Conservation (phyloP, 192 early-diverging fungal genomes). For the Backusella psychrophila region DNA sequence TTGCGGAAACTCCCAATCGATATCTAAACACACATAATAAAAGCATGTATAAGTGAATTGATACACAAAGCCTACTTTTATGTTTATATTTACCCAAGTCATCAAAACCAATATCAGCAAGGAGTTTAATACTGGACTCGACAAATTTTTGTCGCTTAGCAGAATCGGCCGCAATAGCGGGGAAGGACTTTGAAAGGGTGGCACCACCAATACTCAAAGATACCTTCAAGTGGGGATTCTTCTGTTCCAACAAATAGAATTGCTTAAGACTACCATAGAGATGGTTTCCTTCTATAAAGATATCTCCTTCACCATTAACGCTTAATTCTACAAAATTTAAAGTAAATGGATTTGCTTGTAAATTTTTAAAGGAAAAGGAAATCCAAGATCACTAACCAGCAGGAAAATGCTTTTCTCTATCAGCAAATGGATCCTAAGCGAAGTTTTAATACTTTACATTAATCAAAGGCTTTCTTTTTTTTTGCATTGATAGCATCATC, state of each 20-base stretch:
- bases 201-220: conserved; percentile 79
- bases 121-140: conserved; percentile 37
- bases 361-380: not conserved
- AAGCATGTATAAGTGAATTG: not conserved
- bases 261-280: conserved; percentile 62
- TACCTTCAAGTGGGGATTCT: conserved; percentile 64
- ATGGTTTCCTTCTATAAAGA: conserved; percentile 48
- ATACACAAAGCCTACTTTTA: not conserved
- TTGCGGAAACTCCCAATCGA: conserved; percentile 81
- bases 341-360: not conserved
- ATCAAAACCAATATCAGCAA: conserved; percentile 52
- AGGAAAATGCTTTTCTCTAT: conserved; percentile 62
- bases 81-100: conserved; percentile 18
- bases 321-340: conserved; percentile 4
- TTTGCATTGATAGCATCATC: not conserved
- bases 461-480: not conserved
- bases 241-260: conserved; percentile 63
- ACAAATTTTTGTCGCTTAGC: conserved; percentile 60
- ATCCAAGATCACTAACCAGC: conserved; percentile 11
- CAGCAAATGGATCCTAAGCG: conserved; percentile 67
- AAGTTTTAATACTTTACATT: not conserved
- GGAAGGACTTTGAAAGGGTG: conserved; percentile 73
- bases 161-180: conserved; percentile 52
- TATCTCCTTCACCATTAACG: conserved; percentile 44
- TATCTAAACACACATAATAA: conserved; percentile 35